Percentiles rank a stretch among this genome's conserved stretches.
Conservation (phyloP, 2,329 filamentous ascomycete genomes). For the Cladosporium halotolerans region DNA sequence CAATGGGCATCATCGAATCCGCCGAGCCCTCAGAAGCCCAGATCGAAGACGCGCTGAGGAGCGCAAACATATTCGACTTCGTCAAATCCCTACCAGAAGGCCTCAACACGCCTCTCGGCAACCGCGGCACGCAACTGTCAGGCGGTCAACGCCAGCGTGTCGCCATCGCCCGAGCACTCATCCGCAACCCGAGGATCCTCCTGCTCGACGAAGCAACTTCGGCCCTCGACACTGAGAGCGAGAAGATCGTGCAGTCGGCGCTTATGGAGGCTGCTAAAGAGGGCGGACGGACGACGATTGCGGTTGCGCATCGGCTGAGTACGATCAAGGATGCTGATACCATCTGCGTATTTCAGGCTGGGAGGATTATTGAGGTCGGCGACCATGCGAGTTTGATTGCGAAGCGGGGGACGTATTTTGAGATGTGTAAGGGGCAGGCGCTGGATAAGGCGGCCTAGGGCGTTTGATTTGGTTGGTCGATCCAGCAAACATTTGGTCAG, state of each 20-base stretch:
- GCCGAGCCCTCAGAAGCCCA: conserved; percentile 11
- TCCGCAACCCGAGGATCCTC: conserved; percentile 18
- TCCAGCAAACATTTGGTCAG: neutral
- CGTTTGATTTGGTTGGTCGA: neutral
- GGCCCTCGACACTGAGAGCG: conserved; percentile 19
- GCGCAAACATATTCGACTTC: conserved; percentile 19
- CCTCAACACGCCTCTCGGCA: conserved; percentile 18
- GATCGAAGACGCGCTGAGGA: conserved; percentile 14
- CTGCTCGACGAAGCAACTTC: conserved; percentile 23
- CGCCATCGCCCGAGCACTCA: conserved; percentile 19
- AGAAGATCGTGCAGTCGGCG: conserved; percentile 23
- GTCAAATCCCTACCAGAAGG: conserved; percentile 24
- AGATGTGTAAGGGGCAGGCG: conserved; percentile 24
- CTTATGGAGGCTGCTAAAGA: conserved; percentile 26
- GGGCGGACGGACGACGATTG: conserved; percentile 33
- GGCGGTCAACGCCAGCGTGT: conserved; percentile 23
- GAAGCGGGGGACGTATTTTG: conserved; percentile 35
- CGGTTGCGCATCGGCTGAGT: conserved; percentile 39
- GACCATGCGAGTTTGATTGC: conserved; percentile 32
- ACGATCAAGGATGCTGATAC: conserved; percentile 37
- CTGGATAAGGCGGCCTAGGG: conserved; percentile 28
- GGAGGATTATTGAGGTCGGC: conserved; percentile 35
- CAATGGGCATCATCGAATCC: conserved; percentile 15
- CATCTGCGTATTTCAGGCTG: conserved; percentile 37
- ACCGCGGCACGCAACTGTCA: conserved; percentile 18